Evolutionary conservation across 208 protist species (phyloP).

Genomic region (Trypanosoma rangeli): DNA sequence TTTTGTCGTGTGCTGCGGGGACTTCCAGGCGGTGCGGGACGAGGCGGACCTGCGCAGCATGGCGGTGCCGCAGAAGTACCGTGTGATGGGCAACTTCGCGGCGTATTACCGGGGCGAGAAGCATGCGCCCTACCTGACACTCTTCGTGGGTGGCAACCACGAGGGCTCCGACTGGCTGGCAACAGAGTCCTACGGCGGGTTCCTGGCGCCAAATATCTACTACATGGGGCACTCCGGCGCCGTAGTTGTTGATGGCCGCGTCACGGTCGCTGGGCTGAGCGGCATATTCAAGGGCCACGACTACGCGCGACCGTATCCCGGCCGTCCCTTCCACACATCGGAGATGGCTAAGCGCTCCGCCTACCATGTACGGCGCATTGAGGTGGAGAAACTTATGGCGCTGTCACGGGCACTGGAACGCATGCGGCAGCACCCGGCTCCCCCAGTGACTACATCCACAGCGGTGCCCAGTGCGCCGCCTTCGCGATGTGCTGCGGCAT

Average conservation of each 20-base stretch:
- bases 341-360: constrained; percentile 59
- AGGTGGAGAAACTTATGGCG: constrained; percentile 79
- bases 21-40: constrained; percentile 97
- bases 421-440: constrained; percentile 1
- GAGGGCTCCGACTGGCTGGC: constrained; percentile 96
- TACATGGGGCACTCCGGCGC: constrained; percentile 96
- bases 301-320: constrained; percentile 72
- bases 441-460: neutral
- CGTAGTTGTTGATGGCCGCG: constrained; percentile 75
- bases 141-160: constrained; percentile 99
- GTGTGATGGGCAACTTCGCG: constrained; percentile 93
- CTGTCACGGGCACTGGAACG: constrained; percentile 34
- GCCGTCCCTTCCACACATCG: constrained; percentile 61
- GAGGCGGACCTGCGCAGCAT: constrained; percentile 92
- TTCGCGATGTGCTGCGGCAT: constrained; percentile 10
- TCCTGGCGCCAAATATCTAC: constrained; percentile 98
- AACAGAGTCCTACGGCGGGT: constrained; percentile 96
- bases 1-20: constrained; percentile 97
- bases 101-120: constrained; percentile 93
- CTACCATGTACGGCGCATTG: constrained; percentile 87
- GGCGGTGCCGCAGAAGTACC: constrained; percentile 96
- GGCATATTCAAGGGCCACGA: constrained; percentile 90
- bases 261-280: constrained; percentile 78
- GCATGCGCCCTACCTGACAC: constrained; percentile 95
- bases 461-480: constrained; percentile 1